Conservation (phyloP, 768 basidiomycete species). For the Lentinula boryana region DNA sequence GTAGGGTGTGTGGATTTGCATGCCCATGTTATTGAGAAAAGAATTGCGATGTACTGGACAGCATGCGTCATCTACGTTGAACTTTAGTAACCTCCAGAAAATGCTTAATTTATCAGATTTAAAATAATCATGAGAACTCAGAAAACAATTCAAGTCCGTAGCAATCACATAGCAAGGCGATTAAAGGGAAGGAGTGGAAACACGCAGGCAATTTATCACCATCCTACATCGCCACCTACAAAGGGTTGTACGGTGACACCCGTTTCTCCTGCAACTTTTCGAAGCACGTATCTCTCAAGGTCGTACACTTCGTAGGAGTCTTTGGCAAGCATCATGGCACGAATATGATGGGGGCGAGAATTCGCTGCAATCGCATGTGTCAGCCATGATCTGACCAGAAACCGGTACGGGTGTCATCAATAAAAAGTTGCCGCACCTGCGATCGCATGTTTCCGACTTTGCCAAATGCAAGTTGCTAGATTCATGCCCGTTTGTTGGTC, state of each 20-base stretch:
- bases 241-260: conserved; percentile 57
- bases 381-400: neutral
- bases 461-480: conserved; percentile 95
- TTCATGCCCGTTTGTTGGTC: conserved; percentile 72
- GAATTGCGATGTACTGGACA: neutral
- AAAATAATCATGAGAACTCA: neutral
- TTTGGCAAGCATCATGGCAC: conserved; percentile 77
- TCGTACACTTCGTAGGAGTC: conserved; percentile 73
- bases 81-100: neutral
- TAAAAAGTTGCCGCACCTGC: conserved; percentile 66
- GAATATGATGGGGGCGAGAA: conserved; percentile 71
- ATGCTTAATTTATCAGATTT: neutral
- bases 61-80: neutral
- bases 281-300: conserved; percentile 69
- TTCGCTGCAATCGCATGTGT: conserved; percentile 64
- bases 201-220: conserved; percentile 30
- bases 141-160: neutral
- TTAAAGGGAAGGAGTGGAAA: neutral
- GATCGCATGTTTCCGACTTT: conserved; percentile 77
- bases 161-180: neutral
- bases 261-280: conserved; percentile 57
- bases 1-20: neutral
- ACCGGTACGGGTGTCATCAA: neutral
- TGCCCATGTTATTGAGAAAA: neutral
- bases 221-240: conserved; percentile 60